These are phyloP conservation scores for Striga asiatica DNA, from an alignment of 257 asterid species.

Conservation along the genomic window DNA sequence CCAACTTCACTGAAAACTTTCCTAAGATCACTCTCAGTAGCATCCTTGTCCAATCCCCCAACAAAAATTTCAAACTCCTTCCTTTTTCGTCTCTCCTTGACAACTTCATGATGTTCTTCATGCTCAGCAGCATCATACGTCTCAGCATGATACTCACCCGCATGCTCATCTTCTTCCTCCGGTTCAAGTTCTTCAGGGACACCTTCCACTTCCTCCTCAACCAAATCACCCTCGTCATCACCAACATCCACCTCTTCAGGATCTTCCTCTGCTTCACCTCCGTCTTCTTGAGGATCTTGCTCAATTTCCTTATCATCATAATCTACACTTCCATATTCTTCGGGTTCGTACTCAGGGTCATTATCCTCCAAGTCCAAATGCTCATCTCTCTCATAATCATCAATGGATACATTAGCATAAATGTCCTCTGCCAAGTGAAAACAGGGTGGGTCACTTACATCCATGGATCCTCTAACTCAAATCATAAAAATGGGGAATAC, in stretches of 20 bases:
- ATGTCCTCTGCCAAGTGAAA: constrained; percentile 50
- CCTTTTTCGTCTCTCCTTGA: constrained; percentile 85
- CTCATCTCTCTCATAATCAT: constrained; percentile 79
- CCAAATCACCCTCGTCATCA: constrained; percentile 57
- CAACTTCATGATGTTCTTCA: constrained; percentile 72
- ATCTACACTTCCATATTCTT: constrained; percentile 69
- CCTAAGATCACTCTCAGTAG: constrained; percentile 83
- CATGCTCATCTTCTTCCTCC: constrained; percentile 54
- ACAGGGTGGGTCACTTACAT: constrained; percentile 15
- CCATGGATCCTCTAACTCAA: constrained; percentile 22
- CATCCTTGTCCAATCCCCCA: constrained; percentile 98
- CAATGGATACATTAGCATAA: constrained; percentile 50
- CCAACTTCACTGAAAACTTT: constrained; percentile 85
- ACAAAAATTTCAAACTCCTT: constrained; percentile 94
- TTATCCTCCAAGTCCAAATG: constrained; percentile 89
- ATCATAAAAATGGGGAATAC: too few species aligned
- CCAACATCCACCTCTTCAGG: constrained; percentile 46
- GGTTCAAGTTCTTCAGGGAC: constrained; percentile 56
- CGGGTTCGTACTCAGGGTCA: constrained; percentile 92
- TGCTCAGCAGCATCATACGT: constrained; percentile 72
- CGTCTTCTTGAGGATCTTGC: constrained; percentile 55
- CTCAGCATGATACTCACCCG: constrained; percentile 40
- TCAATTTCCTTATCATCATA: constrained; percentile 86
- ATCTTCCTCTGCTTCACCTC: constrained; percentile 55
- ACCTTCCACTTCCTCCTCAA: constrained; percentile 53